phyloP scores from a whole-genome alignment of 73 alveolate genomes.

The Breviolum minutum region DNA sequence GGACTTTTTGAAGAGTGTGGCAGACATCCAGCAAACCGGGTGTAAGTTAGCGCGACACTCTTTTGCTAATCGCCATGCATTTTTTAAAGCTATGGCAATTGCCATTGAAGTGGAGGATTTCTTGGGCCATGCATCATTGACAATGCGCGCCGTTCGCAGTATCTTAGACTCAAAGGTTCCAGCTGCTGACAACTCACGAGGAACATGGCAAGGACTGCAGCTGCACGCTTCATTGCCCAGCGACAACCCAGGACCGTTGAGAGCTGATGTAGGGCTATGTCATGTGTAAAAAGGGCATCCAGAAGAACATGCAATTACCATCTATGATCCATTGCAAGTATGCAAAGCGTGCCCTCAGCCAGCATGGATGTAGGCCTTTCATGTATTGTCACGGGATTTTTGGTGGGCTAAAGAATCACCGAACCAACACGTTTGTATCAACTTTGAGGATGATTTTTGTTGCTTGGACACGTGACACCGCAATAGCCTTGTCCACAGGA shows the following conservation, averaged over 20 bases:
- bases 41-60: background rate
- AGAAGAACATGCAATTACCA: no score
- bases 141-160: background rate
- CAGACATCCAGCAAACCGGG: background rate
- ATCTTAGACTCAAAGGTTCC: slow-evolving; percentile 25
- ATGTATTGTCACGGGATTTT: no score
- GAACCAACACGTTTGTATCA: background rate
- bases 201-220: slow-evolving; percentile 40
- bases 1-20: background rate
- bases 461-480: background rate
- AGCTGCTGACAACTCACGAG: background rate
- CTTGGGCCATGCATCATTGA: background rate
- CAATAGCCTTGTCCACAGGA: background rate
- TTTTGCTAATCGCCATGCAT: background rate
- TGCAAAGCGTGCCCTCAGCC: background rate
- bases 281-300: background rate
- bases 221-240: slow-evolving; percentile 54
- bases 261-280: background rate
- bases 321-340: background rate
- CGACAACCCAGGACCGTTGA: background rate
- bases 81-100: background rate
- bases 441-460: background rate
- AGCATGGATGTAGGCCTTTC: background rate
- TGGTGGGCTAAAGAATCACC: no score
- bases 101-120: background rate